Evolutionary conservation across 2,329 filamentous ascomycete genomes (phyloP), one percentile per base, ranked within the genome.

Genomic region (Xylaria sp.): DNA sequence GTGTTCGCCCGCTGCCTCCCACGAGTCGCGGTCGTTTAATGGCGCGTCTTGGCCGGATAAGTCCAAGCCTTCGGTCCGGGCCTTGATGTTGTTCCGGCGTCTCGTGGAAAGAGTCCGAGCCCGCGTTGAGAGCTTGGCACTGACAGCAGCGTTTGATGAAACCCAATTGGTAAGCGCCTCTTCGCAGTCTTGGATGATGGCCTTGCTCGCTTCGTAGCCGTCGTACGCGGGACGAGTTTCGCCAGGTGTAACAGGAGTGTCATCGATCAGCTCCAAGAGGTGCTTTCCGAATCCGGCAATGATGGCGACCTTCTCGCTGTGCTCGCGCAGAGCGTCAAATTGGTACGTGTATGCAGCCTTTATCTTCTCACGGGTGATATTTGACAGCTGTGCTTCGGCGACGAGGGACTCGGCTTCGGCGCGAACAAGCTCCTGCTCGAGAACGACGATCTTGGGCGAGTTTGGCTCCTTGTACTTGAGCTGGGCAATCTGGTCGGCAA

Each of bases 391-490:
- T 8, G 96, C 96, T 82, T 99, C 96, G 70, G 96, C 96, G 65
- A 99, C 96, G 15, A 99, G 90, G n/a, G 96, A 98, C 82, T 99
- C 96, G 76, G 96, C 96, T 83, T 99, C 96, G 74, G 96, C 96
- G 76, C 96, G 94, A 75, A 99, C 96, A 67, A 99, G 92, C 82
- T 99, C 96, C 82, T 99, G 96, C 83, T 99, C 96, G 63, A 99
- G 90, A 46, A 99, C 94, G 66, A 97, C 94, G 75, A 99, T 97
- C 84, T 94, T 96, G 72, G 95, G 94, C 41, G 94, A 97, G 85
- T 97, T 97, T 74, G 96, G 96, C 82, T 99, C 96, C 86, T 99
- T 99, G 89, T 98, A 99, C 83, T 99, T 99, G 76, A 99, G 89
- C 81, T 98, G 95, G 59, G 96, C 95, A 76, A 99, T 99, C 80